These are phyloP conservation scores for Elaeis oleifera DNA, from an alignment of 202 grass and related monocot species.

Conservation along the genomic window DNA sequence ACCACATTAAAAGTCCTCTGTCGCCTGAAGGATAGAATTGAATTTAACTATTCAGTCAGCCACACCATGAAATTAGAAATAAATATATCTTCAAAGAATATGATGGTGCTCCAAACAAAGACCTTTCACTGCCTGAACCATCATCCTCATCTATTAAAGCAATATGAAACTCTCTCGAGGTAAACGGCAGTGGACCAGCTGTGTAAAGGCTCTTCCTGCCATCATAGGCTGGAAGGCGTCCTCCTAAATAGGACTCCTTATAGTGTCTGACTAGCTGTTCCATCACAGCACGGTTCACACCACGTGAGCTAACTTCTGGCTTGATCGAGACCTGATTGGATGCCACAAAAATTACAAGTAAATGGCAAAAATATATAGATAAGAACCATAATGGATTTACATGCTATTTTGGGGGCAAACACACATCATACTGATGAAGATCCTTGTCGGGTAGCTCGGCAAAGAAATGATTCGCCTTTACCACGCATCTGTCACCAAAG, in stretches of 20 bases:
- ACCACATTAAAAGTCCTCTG: constrained; percentile 56
- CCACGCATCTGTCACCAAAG: constrained; percentile 50
- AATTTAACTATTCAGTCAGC: not conserved
- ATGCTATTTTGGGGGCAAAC: constrained; percentile 2
- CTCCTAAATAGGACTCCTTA: constrained; percentile 51
- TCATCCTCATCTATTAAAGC: constrained; percentile 53
- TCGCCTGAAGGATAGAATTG: constrained; percentile 31
- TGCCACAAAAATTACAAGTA: too few relatives aligned
- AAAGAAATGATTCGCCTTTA: constrained; percentile 89
- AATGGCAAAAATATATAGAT: not conserved
- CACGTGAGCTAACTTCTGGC: constrained; percentile 48
- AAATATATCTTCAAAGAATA: constrained; percentile 5
- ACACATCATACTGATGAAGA: constrained; percentile 78
- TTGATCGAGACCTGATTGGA: constrained; percentile 49
- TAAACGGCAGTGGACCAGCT: constrained; percentile 60
- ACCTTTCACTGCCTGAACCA: constrained; percentile 51
- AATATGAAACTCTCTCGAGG: constrained; percentile 54
- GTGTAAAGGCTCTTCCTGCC: constrained; percentile 71
- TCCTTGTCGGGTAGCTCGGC: constrained; percentile 58
- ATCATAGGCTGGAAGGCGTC: constrained; percentile 66
- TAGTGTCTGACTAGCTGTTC: constrained; percentile 46
- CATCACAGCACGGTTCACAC: constrained; percentile 51
- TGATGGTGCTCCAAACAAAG: not conserved
- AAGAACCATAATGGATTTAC: not conserved
- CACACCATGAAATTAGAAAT: not conserved